phyloP scores from a whole-genome alignment of 306 rosid species.

The Ziziphus jujuba region DNA sequence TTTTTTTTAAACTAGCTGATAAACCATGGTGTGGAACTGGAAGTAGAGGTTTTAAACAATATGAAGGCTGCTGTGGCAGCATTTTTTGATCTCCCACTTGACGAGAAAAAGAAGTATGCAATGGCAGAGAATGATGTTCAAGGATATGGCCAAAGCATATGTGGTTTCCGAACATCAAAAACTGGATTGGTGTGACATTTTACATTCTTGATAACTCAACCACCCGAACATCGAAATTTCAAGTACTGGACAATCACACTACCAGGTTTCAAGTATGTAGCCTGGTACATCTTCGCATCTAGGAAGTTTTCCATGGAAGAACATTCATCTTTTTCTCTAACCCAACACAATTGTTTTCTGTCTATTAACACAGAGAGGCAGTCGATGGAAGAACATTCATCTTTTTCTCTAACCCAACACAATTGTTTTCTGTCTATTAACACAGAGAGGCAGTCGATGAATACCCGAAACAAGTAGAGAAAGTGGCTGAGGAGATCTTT shows the following conservation, averaged over 20 bases:
- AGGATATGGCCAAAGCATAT: constrained; percentile 30
- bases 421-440: neutral
- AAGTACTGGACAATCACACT: constrained; percentile 29
- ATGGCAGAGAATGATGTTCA: constrained; percentile 27
- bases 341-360: too few relatives aligned
- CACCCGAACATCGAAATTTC: constrained; percentile 21
- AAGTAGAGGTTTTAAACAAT: constrained; percentile 9
- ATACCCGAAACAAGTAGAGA: constrained; percentile 13
- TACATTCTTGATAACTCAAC: constrained; percentile 4
- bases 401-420: neutral
- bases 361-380: constrained; percentile 23
- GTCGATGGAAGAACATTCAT: too few relatives aligned
- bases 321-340: neutral
- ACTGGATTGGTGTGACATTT: constrained; percentile 37
- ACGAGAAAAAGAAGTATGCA: constrained; percentile 29
- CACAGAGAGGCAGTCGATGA: constrained; percentile 26
- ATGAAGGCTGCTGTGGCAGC: constrained; percentile 11
- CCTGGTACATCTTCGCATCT: too few relatives aligned
- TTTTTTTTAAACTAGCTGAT: constrained; percentile 9
- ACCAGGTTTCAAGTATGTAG: constrained; percentile 36
- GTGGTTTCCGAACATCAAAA: constrained; percentile 31
- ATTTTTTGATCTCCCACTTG: constrained; percentile 28
- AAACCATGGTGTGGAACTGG: constrained; percentile 34
- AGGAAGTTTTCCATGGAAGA: too few relatives aligned
- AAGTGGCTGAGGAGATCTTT: constrained; percentile 5